Base-by-base conservation (phyloP, 202 grass and related monocot genomes). In the Schoenoplectus tabernaemontani region DNA sequence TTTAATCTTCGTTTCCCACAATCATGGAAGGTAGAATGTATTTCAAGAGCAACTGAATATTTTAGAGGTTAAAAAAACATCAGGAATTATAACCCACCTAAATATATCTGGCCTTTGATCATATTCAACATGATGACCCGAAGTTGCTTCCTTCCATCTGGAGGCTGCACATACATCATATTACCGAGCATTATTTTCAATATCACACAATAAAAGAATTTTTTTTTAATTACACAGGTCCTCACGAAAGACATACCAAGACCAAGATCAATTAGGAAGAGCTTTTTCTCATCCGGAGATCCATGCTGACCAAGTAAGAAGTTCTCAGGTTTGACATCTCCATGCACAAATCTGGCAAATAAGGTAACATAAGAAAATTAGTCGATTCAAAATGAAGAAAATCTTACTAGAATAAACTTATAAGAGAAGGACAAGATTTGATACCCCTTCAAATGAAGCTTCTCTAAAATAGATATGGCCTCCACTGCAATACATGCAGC, bases 241-340 rank as follows among this genome's bases (percentile, higher is more conserved):
- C 65, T 11, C 13, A 28, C 76, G 1, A 50, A 65, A 82, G 33
- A 70, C 82, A 59, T 88, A 94, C 94, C 94, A 76, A 97, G 88
- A 46, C 94, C 94, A 93, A 97, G 94, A 93, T 97, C 94, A 81
- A 97, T 93, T 58, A 93, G 77, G 83, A 92, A 93, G 48, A 93
- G 91, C 64, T 94, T 93, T 82, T 97, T 97, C 87, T 97, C 94
- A 81, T 93, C 91, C 81, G 91, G 85, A 58, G 91, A 88, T 85
- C 91, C 89, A 81, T 87, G 91, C 60, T 97, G 94, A 81, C 94
- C 94, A 82, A 97, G 91, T 64, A 97, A 80, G 84, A 97, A 97
- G 80, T 97, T 97, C 83, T 97, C 94, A 23, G 94, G 94, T 84
- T 97, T 93, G 69, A 97, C 91, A 79, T 97, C 94, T 87, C 94